A percentile compares a stretch with the other conserved stretches of the same genome.
phyloP scores from a whole-genome alignment of 257 asterid genomes.

The Scutellaria baicalensis region DNA sequence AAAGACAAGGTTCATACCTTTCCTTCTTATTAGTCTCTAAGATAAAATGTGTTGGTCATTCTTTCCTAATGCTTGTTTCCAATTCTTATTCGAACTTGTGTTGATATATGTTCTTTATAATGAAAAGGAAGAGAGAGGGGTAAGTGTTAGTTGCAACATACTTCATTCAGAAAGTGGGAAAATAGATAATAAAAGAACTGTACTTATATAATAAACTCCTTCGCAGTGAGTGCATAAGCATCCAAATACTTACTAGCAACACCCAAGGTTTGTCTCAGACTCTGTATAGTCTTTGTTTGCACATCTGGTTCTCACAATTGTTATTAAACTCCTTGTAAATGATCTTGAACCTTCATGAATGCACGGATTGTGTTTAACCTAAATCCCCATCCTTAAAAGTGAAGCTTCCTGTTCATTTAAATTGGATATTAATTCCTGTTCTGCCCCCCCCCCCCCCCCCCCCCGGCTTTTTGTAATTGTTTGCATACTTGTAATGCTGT shows the following conservation, averaged over 20 bases:
- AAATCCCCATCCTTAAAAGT: not conserved
- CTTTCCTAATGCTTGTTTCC: constrained; percentile 4
- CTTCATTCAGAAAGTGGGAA: not conserved
- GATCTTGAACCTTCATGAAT: not conserved
- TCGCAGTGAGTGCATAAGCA: not conserved
- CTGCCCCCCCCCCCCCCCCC: too few species aligned
- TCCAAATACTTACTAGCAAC: not conserved
- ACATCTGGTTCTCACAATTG: not conserved
- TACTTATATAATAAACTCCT: not conserved
- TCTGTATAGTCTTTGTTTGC: not conserved
- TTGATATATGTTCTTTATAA: not conserved
- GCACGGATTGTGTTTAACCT: not conserved
- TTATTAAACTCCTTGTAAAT: not conserved
- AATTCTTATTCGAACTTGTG: not conserved
- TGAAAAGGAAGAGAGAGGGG: not conserved
- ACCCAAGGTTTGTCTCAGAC: not conserved
- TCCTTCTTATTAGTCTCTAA: not conserved
- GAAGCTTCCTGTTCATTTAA: not conserved
- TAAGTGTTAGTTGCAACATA: not conserved
- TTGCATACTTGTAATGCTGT: not conserved
- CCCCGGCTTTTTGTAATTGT: too few species aligned
- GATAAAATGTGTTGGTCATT: not conserved
- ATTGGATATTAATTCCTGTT: not conserved
- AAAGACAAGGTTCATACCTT: constrained; percentile 70
- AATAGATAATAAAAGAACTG: not conserved